Evolutionary conservation across 352 stramenopile genomes (phyloP), one percentile per base, ranked within the genome.

Genomic region (Elongisporangium undulatum): DNA sequence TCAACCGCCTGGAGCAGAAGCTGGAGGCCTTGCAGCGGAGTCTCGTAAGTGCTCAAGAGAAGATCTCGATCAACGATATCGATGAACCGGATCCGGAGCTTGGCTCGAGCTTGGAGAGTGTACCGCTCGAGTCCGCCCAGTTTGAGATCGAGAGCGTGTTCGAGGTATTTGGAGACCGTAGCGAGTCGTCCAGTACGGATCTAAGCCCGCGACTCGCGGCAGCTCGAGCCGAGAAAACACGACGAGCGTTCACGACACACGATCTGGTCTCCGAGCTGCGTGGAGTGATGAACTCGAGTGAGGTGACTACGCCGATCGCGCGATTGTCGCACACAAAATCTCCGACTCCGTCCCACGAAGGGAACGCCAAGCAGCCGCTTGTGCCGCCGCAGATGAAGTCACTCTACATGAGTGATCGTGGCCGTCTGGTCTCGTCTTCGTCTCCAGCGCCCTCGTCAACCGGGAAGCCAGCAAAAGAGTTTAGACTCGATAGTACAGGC

Each of bases 261-360:
- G 74, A 82, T 8, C 63, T 87, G 41, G 70, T 90, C 6, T 77
- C 63, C 5, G 76, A 89, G 53, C 57, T 90, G 16, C 74, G 70
- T 29, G 79, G 78, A 19, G 78, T 90, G 1, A 90, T 90, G 81
- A 82, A 74, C 22, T 85, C 80, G n/a, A 83, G 68, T 23, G 78
- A 90, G 52, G 69, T 72, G 54, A 66, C 69, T 17, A 69, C 74
- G 22, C 66, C 68, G 38, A 56, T 39, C 7, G 67, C 63, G 4
- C 59, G 63, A 8, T 73, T 68, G 17, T 79, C 71, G 12, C 50
- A 70, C n/a, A 64, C 60, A 2, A 78, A 63, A 55, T 63, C 67
- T 4, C 58, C 66, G 12, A 69, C 62, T 0, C 62, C 63, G 21
- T 63, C 64, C 22, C 53, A 62, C 8, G 56, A 62, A 1, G 49